Base-by-base conservation (phyloP, 108 stramenopile genomes). In the Nitzschia palea region DNA sequence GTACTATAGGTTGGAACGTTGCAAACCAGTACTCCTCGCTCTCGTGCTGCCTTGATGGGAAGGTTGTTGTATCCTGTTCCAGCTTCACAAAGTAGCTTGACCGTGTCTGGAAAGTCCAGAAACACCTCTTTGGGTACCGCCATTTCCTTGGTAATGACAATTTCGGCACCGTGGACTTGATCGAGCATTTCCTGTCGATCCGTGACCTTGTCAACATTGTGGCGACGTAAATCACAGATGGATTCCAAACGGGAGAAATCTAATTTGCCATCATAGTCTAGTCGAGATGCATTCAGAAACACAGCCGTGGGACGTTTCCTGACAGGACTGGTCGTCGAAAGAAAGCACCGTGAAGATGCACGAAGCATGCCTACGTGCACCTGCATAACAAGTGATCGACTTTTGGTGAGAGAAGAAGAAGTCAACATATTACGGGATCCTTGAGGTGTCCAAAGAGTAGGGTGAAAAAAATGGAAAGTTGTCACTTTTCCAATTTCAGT, bases 1-100 rank as follows among this genome's bases (percentile, higher is more conserved):
- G 87, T 95, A 17, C 77, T 73, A 68, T 95, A 95, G 8, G 89
- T 93, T 1, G 94, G 94, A 40, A 91, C 68, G 52, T 92, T 92
- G 53, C 74, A 83, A 6, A 95, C 91, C 20, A 70, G 55, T 15
- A 95, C 78, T 30, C 74, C 66, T 3, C 42, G 35, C 15, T 68
- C 72, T 2, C 77, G 75, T 10, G 84, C 84, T 0, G 55, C 63
- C 17, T 37, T 29, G 26, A 88, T 72, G 4, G 90, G 89, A n/a
- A 89, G 72, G 60, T 95, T 95, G 75, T 95, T 95, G 81, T 89
- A 95, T 37, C 94, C 94, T 2, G 94, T 95, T 4, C 94, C 94
- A 0, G 91, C 88, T 71, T 95, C 94, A 61, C 87, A 89, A 27
- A 95, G 50, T 2, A 92, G 65, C 68, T 81, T 89, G 23, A 95